A percentile compares a stretch with the other conserved stretches of the same genome.
Evolutionary conservation across 2,329 filamentous ascomycete species (phyloP).

Genomic region (Pezicula carpinea): DNA sequence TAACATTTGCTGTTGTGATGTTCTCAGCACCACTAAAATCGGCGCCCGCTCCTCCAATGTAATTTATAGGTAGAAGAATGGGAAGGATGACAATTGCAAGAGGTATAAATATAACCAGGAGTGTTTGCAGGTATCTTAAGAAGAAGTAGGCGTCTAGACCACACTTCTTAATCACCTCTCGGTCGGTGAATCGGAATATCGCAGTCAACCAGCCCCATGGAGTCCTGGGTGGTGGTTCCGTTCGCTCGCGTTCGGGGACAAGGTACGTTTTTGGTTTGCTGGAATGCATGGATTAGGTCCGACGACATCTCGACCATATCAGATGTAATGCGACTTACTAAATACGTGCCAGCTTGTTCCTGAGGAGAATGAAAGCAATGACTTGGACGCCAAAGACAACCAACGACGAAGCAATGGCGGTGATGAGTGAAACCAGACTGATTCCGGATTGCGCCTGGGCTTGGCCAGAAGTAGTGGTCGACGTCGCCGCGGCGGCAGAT

Average conservation of each 20-base stretch:
- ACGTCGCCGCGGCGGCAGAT: neutral
- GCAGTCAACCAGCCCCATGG: constrained; percentile 45
- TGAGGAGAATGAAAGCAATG: constrained; percentile 68
- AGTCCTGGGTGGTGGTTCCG: constrained; percentile 62
- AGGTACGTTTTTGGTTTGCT: constrained; percentile 83
- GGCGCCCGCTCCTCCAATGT: constrained; percentile 58
- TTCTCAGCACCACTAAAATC: constrained; percentile 30
- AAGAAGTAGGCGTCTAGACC: constrained; percentile 98
- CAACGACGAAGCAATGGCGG: constrained; percentile 26
- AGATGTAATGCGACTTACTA: constrained; percentile 62
- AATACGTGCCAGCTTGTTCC: constrained; percentile 75
- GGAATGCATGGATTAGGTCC: constrained; percentile 10
- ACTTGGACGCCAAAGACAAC: constrained; percentile 43
- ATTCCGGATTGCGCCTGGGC: constrained; percentile 24
- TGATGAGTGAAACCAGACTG: constrained; percentile 26
- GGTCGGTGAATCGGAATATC: constrained; percentile 64
- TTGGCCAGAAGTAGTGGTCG: constrained; percentile 6
- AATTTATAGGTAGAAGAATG: constrained; percentile 82
- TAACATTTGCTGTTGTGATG: constrained; percentile 29
- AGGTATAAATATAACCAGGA: constrained; percentile 88
- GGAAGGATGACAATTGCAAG: constrained; percentile 75
- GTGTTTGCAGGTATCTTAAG: constrained; percentile 78
- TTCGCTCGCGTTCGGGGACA: constrained; percentile 79
- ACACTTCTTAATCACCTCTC: constrained; percentile 90
- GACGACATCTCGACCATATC: neutral